Evolutionary conservation across 2,329 filamentous ascomycete species (phyloP).

Genomic region (Myriosclerotinia duriaeana): DNA sequence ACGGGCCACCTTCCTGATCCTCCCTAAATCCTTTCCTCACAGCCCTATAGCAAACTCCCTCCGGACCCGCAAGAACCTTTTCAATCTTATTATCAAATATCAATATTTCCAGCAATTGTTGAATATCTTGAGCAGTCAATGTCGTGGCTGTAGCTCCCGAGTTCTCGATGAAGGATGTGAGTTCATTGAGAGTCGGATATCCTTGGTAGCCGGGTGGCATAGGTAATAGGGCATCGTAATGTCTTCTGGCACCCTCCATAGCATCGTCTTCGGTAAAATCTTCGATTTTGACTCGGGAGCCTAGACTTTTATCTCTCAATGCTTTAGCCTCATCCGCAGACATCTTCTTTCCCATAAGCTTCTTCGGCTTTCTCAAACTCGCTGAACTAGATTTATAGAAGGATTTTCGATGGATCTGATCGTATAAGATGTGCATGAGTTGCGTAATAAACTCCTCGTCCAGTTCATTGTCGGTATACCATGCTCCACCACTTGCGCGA

Average conservation of each 20-base stretch:
- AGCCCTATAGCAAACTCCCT: conserved; percentile 42
- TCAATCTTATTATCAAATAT: conserved; percentile 86
- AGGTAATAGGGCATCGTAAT: conserved; percentile 44
- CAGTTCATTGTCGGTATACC: conserved; percentile 88
- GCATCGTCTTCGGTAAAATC: conserved; percentile 30
- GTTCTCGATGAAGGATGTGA: conserved; percentile 71
- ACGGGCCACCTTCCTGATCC: conserved; percentile 44
- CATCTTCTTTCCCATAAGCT: conserved; percentile 50
- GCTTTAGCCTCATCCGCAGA: conserved; percentile 46
- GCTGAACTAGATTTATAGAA: conserved; percentile 57
- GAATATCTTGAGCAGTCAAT: conserved; percentile 71
- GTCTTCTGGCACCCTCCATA: conserved; percentile 23
- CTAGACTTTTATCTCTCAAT: conserved; percentile 32
- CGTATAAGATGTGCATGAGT: conserved; percentile 70
- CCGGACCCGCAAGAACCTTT: conserved; percentile 44
- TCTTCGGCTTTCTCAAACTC: conserved; percentile 52
- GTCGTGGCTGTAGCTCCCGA: conserved; percentile 69
- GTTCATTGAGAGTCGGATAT: conserved; percentile 78
- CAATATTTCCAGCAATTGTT: conserved; percentile 83
- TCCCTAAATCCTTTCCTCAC: conserved; percentile 35
- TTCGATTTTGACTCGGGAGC: conserved; percentile 23
- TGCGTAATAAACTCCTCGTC: conserved; percentile 85
- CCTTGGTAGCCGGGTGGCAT: conserved; percentile 65
- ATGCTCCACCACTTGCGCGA: conserved; percentile 87
- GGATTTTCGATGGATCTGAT: conserved; percentile 69